Evolutionary conservation across 192 early-diverging fungal genomes (phyloP), one percentile per base, ranked within the genome.

Genomic region (Coemansia sp.): DNA sequence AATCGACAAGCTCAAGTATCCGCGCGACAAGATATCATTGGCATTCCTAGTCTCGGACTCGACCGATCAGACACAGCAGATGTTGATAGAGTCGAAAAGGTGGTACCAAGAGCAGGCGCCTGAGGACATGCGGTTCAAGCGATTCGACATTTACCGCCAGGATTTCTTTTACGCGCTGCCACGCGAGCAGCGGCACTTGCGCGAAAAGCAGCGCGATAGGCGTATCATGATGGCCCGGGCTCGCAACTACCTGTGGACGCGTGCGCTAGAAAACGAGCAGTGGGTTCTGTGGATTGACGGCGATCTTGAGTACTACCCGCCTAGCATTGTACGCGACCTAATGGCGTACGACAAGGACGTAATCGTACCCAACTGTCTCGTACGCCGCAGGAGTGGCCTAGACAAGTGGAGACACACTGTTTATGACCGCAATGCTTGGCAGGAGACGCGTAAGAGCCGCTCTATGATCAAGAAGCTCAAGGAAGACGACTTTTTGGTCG

Each of bases 251-350:
- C 65, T 90, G 26, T 76, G 88, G 66, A 79, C 83, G 1, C 72
- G 84, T 7, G 82, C 90, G 0, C 62, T 91, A 5, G 60, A 67
- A n/a, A 78, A 85, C 57, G 85, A 87, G 33, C 79, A 84, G 10
- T 91, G 90, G 90, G 88, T 91, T 13, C 74, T 91, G 11, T 91
- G 90, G 90, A 72, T 91, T 4, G 90, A 91, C 43, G 86, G 84
- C 13, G 89, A 91, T 70, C 83, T 91, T n/a, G 74, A 86, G 23
- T 83, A 85, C 59, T 91, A 89, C 42, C 85, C 89, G 5, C 77
- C 82, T 8, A 83, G 80, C 20, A 63, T 89, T 42, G 60, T 90
- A 16, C 73, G 76, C 23, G 84, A 88, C 33, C 63, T 91, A 67
- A 91, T 89, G 68, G 66, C 73, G 0, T 67, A 86, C 39, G 79